These are phyloP conservation scores for Aspergillus phoenicis DNA, from an alignment of 2,329 filamentous ascomycete species.

Conservation along the genomic window DNA sequence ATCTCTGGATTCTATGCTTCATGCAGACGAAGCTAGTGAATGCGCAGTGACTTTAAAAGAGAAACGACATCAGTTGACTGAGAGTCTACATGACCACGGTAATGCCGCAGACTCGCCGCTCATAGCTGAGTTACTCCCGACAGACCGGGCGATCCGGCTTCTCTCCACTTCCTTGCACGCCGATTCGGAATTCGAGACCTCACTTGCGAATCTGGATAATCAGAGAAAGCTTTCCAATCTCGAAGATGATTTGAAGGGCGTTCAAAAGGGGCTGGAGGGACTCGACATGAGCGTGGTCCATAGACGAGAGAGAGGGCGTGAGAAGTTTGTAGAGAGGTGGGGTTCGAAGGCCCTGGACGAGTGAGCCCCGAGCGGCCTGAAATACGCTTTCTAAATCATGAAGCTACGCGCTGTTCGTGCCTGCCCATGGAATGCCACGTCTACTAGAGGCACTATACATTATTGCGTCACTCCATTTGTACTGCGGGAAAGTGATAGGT, in stretches of 20 bases:
- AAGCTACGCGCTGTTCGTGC: too few relatives aligned
- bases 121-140: slow-evolving; percentile 30
- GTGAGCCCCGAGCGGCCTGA: neutral
- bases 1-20: slow-evolving; percentile 31
- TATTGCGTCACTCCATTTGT: neutral
- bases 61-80: slow-evolving; percentile 33
- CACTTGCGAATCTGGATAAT: slow-evolving; percentile 32
- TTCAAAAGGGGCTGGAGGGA: slow-evolving; percentile 39
- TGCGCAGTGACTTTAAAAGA: slow-evolving; percentile 29
- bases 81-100: slow-evolving; percentile 31
- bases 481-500: neutral
- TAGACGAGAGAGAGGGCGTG: slow-evolving; percentile 33
- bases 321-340: slow-evolving; percentile 40
- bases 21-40: slow-evolving; percentile 23
- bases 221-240: slow-evolving; percentile 31
- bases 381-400: too few relatives aligned
- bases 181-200: slow-evolving; percentile 32
- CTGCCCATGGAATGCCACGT: too few relatives aligned
- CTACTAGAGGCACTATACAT: neutral
- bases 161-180: slow-evolving; percentile 35
- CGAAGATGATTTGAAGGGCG: slow-evolving; percentile 31
- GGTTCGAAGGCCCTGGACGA: slow-evolving; percentile 4
- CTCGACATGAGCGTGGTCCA: slow-evolving; percentile 38
- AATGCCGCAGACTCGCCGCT: slow-evolving; percentile 36
- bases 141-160: slow-evolving; percentile 37